Conservation (phyloP, 768 basidiomycete species). For the Favolaschia claudopus region DNA sequence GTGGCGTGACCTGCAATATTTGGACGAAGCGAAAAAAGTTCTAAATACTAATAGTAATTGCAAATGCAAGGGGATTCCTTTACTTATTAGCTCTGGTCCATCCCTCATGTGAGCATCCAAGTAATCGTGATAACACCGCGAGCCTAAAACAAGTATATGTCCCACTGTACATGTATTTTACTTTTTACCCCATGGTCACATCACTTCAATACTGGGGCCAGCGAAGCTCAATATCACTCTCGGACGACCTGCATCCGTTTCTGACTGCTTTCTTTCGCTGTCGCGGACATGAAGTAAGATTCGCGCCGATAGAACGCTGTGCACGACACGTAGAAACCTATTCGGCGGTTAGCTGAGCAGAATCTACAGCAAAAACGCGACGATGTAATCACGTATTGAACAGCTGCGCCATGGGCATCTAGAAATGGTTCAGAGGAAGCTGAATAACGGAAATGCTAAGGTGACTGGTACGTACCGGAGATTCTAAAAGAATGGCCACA, state of each 20-base stretch:
- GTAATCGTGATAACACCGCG: too few species aligned
- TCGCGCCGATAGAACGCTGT: conserved; percentile 18
- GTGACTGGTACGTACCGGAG: conserved; percentile 2
- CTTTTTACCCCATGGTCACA: too few species aligned
- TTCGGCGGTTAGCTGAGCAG: neutral
- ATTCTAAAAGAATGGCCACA: conserved; percentile 11
- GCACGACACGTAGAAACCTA: conserved; percentile 22
- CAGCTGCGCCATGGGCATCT: conserved; percentile 13
- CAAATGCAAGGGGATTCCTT: too few species aligned
- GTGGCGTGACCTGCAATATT: too few species aligned
- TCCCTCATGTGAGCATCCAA: too few species aligned
- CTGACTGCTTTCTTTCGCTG: neutral
- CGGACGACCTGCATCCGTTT: neutral
- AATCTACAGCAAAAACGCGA: neutral
- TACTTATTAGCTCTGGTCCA: too few species aligned
- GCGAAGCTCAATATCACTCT: conserved; percentile 16
- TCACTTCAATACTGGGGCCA: neutral
- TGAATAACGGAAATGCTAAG: neutral
- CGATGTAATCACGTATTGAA: conserved; percentile 14
- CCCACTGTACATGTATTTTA: too few species aligned
- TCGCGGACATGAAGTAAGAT: conserved; percentile 21
- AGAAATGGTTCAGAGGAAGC: neutral
- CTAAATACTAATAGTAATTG: too few species aligned
- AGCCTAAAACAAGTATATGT: too few species aligned
- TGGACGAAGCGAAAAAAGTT: too few species aligned